Evolutionary conservation across 2,329 filamentous ascomycete species (phyloP).

Genomic region (Metarhizium humberi): DNA sequence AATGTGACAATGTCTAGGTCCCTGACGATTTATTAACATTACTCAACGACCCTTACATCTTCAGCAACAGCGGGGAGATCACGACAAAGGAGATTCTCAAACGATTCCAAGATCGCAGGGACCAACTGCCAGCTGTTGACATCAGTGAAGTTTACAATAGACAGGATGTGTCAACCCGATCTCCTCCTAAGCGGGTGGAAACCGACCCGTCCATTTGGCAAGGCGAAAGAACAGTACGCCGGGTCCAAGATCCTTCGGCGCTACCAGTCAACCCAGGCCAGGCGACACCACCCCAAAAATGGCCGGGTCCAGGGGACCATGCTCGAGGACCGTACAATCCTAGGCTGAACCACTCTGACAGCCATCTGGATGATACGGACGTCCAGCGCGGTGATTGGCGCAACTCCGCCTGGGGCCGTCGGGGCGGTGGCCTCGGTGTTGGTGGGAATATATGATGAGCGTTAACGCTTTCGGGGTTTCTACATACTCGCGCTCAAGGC

Average conservation of each 20-base stretch:
- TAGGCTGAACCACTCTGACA: conserved; percentile 36
- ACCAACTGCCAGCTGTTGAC: conserved; percentile 50
- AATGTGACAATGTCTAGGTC: conserved; percentile 47
- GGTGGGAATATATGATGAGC: conserved; percentile 31
- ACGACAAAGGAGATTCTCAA: conserved; percentile 97
- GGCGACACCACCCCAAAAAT: conserved; percentile 40
- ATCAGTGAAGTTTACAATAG: conserved; percentile 46
- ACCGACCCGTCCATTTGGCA: conserved; percentile 80
- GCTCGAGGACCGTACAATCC: conserved; percentile 30
- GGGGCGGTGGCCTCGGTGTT: conserved; percentile 39
- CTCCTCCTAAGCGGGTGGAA: conserved; percentile 58
- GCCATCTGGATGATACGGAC: conserved; percentile 28
- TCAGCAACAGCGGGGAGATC: conserved; percentile 74
- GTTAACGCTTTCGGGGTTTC: neutral
- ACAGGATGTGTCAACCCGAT: conserved; percentile 47
- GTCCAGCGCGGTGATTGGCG: conserved; percentile 45
- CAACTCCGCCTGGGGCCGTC: conserved; percentile 45
- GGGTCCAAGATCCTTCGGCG: conserved; percentile 55
- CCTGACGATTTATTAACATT: conserved; percentile 85
- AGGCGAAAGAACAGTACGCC: conserved; percentile 74
- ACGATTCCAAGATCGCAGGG: conserved; percentile 72
- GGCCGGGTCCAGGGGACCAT: conserved; percentile 37
- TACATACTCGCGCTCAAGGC: neutral
- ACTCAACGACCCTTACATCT: conserved; percentile 72
- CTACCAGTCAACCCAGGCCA: conserved; percentile 26